Percentiles rank a stretch among this genome's conserved stretches.
Conservation (phyloP, 768 basidiomycete genomes). For the Clitopilus hobsonii region DNA sequence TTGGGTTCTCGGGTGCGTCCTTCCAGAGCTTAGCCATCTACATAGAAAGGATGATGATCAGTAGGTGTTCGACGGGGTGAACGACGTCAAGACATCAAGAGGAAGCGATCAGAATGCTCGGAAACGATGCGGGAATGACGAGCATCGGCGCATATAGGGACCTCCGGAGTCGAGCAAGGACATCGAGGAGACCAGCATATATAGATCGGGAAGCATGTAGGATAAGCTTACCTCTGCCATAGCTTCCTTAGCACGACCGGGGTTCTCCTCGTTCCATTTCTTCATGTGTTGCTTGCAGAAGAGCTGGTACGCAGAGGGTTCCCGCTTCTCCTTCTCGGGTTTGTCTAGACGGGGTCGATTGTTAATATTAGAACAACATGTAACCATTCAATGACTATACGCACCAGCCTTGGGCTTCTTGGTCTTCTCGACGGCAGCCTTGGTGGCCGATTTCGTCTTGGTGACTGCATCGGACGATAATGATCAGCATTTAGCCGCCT, state of each 20-base stretch:
- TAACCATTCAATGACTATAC: constrained; percentile 5
- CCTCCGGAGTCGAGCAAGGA: constrained; percentile 1
- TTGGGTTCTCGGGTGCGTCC: constrained; percentile 60
- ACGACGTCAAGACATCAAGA: neutral
- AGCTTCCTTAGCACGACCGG: constrained; percentile 47
- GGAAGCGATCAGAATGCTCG: neutral
- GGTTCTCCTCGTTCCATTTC: constrained; percentile 50
- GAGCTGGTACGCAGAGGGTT: constrained; percentile 55
- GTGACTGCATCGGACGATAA: constrained; percentile 34
- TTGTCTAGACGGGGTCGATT: constrained; percentile 20
- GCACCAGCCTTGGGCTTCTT: constrained; percentile 28
- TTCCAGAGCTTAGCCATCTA: constrained; percentile 58
- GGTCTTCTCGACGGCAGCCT: constrained; percentile 42
- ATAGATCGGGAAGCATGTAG: neutral
- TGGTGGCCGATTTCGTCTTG: constrained; percentile 53
- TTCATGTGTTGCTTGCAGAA: constrained; percentile 56
- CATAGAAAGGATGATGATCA: neutral
- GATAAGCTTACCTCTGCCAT: constrained; percentile 36
- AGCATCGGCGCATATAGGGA: neutral
- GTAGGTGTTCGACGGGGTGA: neutral
- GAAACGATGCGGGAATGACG: neutral
- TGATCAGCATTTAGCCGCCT: neutral
- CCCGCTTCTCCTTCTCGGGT: constrained; percentile 48
- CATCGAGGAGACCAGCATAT: neutral
- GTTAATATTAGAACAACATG: neutral